Evolutionary conservation across 2,329 filamentous ascomycete genomes (phyloP).

Genomic region (Juglanconis sp.): DNA sequence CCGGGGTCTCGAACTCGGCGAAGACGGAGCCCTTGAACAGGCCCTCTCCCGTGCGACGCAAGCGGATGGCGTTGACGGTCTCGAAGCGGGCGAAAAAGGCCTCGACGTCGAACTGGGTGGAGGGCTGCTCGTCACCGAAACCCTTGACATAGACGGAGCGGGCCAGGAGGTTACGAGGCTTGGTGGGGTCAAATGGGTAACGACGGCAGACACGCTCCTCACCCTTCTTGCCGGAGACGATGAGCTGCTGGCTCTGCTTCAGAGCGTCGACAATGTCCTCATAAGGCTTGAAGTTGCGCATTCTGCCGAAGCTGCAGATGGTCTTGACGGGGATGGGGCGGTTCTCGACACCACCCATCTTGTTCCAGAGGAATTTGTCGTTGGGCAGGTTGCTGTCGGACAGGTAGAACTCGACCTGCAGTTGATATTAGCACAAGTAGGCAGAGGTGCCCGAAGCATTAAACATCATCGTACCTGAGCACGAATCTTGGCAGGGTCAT

Average conservation of each 20-base stretch:
- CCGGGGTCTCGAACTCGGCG: constrained; percentile 82
- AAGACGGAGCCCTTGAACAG: constrained; percentile 96
- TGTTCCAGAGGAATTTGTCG: constrained; percentile 82
- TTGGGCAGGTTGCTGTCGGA: constrained; percentile 83
- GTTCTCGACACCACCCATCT: constrained; percentile 76
- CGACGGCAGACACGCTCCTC: not conserved
- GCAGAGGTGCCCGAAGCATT: not conserved
- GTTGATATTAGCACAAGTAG: constrained; percentile 14
- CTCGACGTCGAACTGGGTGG: constrained; percentile 91
- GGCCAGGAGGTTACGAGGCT: constrained; percentile 62
- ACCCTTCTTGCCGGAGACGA: constrained; percentile 65
- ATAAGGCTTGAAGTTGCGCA: constrained; percentile 91
- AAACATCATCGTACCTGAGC: constrained; percentile 61
- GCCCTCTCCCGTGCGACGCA: constrained; percentile 70
- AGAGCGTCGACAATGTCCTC: constrained; percentile 64
- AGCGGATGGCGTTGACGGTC: constrained; percentile 75
- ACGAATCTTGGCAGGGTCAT: constrained; percentile 77
- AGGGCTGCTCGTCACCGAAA: constrained; percentile 79
- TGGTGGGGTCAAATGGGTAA: constrained; percentile 58
- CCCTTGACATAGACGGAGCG: constrained; percentile 89
- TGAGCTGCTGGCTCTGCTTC: constrained; percentile 53
- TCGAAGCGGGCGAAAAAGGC: constrained; percentile 83
- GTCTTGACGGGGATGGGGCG: constrained; percentile 74
- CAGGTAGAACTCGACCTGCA: constrained; percentile 92
- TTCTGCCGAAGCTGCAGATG: constrained; percentile 87